These are phyloP conservation scores for Scedosporium dehoogii DNA, from an alignment of 2,329 filamentous ascomycete species.

Conservation along the genomic window DNA sequence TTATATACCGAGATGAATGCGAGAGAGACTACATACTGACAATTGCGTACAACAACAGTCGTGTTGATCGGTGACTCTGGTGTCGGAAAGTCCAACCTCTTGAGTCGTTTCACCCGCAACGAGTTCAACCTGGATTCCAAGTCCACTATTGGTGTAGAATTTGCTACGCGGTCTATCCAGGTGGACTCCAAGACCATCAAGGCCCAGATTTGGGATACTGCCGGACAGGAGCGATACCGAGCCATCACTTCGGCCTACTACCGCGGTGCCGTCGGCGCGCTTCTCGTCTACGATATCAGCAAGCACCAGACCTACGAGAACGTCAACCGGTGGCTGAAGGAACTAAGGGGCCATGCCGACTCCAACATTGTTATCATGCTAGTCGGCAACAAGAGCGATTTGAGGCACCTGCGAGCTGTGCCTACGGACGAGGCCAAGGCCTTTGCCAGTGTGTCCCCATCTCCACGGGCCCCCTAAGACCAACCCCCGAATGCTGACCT, in stretches of 20 bases:
- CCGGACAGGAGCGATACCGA: conserved; percentile 96
- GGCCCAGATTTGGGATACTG: conserved; percentile 99
- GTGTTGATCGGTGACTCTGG: conserved; percentile 98
- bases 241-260: conserved; percentile 99
- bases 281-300: conserved; percentile 99
- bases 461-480: background rate
- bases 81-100: conserved; percentile 98
- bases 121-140: conserved; percentile 99
- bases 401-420: conserved; percentile 93
- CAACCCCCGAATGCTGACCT: background rate
- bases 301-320: conserved; percentile 99
- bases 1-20: background rate
- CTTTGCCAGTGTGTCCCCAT: conserved; percentile 68
- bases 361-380: conserved; percentile 99
- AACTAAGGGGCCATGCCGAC: conserved; percentile 94
- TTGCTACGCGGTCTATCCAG: conserved; percentile 96
- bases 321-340: conserved; percentile 97
- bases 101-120: conserved; percentile 98
- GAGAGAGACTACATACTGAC: background rate
- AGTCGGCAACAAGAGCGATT: conserved; percentile 99
- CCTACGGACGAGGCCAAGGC: conserved; percentile 96
- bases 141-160: conserved; percentile 99
- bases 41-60: conserved; percentile 43
- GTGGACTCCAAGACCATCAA: conserved; percentile 99
- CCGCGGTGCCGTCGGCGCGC: conserved; percentile 89